A percentile compares a stretch with the other conserved stretches of the same genome.
Conservation (phyloP, 768 basidiomycete species). For the Lyophyllum semitale region DNA sequence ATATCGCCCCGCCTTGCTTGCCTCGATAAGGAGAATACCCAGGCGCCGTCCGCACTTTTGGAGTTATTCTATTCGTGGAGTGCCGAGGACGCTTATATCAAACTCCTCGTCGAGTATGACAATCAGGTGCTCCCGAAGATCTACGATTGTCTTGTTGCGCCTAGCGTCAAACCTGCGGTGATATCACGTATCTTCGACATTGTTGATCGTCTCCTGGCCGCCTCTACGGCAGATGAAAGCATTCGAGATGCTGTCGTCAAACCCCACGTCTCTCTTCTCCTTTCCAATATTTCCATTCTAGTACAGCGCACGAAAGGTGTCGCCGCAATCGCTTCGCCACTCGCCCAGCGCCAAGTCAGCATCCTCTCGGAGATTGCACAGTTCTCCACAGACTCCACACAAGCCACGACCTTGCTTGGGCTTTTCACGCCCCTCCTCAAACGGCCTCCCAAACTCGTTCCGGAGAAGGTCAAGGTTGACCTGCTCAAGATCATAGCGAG, state of each 20-base stretch:
- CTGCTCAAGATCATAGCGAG: slow-evolving; percentile 71
- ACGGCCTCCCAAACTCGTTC: slow-evolving; percentile 70
- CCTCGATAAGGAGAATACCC: slow-evolving; percentile 85
- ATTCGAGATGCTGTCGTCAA: slow-evolving; percentile 58
- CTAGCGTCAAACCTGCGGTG: slow-evolving; percentile 86
- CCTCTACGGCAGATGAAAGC: slow-evolving; percentile 50
- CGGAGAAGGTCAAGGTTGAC: slow-evolving; percentile 86
- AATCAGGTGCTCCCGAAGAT: slow-evolving; percentile 69
- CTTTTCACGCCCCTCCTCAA: slow-evolving; percentile 82
- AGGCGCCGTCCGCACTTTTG: slow-evolving; percentile 85
- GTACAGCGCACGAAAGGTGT: slow-evolving; percentile 63
- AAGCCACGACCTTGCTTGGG: slow-evolving; percentile 71
- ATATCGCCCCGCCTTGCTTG: slow-evolving; percentile 80
- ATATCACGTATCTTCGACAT: slow-evolving; percentile 83
- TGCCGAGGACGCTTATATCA: slow-evolving; percentile 51
- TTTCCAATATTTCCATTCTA: slow-evolving; percentile 69
- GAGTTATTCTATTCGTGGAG: slow-evolving; percentile 87
- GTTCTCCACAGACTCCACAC: slow-evolving; percentile 65
- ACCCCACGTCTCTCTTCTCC: slow-evolving; percentile 71
- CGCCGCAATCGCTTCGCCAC: slow-evolving; percentile 52
- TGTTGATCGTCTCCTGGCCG: slow-evolving; percentile 66
- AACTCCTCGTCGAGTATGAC: slow-evolving; percentile 73
- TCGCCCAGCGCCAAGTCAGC: slow-evolving; percentile 80
- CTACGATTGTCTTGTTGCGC: slow-evolving; percentile 78
- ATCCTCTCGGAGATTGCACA: slow-evolving; percentile 82